Evolutionary conservation across 176 grass and related monocot species (phyloP).

Genomic region (Pharus latifolius): DNA sequence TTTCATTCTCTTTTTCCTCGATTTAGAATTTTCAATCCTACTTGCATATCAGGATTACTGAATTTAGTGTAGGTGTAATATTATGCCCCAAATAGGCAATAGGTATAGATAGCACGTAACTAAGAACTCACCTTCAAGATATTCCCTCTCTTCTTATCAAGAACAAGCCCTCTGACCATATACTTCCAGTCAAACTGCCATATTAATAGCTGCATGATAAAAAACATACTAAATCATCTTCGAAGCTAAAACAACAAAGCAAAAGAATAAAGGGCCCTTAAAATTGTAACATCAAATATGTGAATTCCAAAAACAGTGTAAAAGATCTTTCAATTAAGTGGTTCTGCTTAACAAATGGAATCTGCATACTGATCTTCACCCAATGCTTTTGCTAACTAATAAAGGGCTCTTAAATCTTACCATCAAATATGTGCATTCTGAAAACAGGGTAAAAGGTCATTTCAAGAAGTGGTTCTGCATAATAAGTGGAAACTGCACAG

Average conservation of each 20-base stretch:
- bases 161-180: constrained; percentile 95
- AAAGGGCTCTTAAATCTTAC: background rate
- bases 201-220: constrained; percentile 61
- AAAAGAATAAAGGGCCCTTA: background rate
- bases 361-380: background rate
- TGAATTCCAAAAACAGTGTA: background rate
- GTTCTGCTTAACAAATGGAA: background rate
- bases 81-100: background rate
- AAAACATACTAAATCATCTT: constrained; percentile 14
- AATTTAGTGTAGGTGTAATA: background rate
- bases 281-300: background rate
- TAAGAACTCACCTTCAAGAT: constrained; percentile 72
- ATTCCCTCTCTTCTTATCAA: constrained; percentile 99
- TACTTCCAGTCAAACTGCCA: constrained; percentile 99
- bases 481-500: background rate
- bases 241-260: constrained; percentile 7
- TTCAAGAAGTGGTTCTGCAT: background rate
- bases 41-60: background rate
- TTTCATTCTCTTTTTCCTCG: background rate
- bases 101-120: background rate
- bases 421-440: background rate
- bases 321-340: background rate
- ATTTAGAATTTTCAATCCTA: background rate
- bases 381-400: background rate
- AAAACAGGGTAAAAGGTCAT: constrained; percentile 4